Percentiles rank a stretch among this genome's conserved stretches.
These are phyloP conservation scores for Escallonia herrerae DNA, from an alignment of 129 eudicot genomes.

Conservation along the genomic window DNA sequence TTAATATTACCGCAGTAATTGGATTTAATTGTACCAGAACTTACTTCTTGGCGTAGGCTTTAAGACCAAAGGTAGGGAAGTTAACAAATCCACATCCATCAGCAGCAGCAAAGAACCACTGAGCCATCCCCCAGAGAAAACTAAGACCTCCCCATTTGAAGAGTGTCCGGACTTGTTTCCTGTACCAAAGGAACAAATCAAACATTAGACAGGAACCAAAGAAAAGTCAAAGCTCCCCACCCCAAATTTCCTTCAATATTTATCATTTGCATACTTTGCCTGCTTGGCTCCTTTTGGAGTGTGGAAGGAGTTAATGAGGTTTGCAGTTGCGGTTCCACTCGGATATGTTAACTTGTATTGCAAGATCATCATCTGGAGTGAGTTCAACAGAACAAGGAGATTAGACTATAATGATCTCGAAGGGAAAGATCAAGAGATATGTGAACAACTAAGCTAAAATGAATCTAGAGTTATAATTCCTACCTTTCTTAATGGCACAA, in stretches of 20 bases:
- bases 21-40: too few species aligned
- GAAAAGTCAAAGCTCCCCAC: too few species aligned
- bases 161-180: constrained; percentile 36
- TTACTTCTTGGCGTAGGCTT: not conserved
- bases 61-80: not conserved
- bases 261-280: constrained; percentile 32
- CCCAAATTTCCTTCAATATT: too few species aligned
- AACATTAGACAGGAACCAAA: too few species aligned
- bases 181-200: constrained; percentile 5
- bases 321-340: constrained; percentile 62
- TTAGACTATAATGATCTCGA: too few species aligned
- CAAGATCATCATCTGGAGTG: constrained; percentile 41
- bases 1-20: too few species aligned
- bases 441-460: too few species aligned
- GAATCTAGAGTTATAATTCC: too few species aligned
- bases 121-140: not conserved
- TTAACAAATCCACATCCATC: not conserved
- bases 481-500: constrained; percentile 71
- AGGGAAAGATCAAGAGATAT: too few species aligned
- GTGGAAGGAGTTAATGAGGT: constrained; percentile 58
- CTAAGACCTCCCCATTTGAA: constrained; percentile 26
- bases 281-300: constrained; percentile 48
- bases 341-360: constrained; percentile 54
- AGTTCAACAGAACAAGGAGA: too few species aligned
- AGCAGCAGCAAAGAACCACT: not conserved